Base-by-base conservation (phyloP, 345 rosid genomes). In the Jatropha curcas region DNA sequence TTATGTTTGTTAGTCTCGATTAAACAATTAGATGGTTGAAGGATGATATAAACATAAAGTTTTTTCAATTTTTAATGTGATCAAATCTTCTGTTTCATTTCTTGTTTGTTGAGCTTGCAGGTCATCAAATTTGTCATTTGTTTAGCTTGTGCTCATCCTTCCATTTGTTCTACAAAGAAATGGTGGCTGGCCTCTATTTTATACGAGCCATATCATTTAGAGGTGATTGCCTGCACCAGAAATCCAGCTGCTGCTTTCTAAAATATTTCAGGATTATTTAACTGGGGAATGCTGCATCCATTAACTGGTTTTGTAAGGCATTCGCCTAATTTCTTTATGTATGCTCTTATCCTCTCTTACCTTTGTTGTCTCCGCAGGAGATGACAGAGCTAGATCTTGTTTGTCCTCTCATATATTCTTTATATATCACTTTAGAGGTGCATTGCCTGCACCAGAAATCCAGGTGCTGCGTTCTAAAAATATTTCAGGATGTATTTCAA, bases 201-300 rank as follows among this genome's bases (percentile, higher is more conserved):
- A 25, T 34, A 39, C 4, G 11, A 24, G 30, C 34, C 13, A n/a
- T 71, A 33, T 33, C 17, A 41, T 70, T 37, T 19, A 57, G 37
- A 30, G 24, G 64, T 9, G 24, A 8, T 53, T 58, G 48, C 45
- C 59, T 25, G 5, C 20, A 27, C 43, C 19, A 25, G 63, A 33
- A 31, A 41, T 68, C 63, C 2, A 27, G 53, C 13, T 60, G 43
- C 24, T 69, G 4, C 27, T 53, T 41, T 24, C 48, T 41, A 5
- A 27, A 19, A 19, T 35, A 5, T n/a, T 13, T 14, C 8, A 11
- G 50, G 41, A 60, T 22, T 37, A 35, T 48, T 27, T 67, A 62
- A 52, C 64, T 30, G 66, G 71, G 57, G 51, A 76, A 57, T 63
- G 66, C 30, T 70, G 9, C 65, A n/a, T 75, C 74, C 14, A 45